phyloP scores from a whole-genome alignment of 1,284 basidiomycete species.

The Exobasidium rhododendri region DNA sequence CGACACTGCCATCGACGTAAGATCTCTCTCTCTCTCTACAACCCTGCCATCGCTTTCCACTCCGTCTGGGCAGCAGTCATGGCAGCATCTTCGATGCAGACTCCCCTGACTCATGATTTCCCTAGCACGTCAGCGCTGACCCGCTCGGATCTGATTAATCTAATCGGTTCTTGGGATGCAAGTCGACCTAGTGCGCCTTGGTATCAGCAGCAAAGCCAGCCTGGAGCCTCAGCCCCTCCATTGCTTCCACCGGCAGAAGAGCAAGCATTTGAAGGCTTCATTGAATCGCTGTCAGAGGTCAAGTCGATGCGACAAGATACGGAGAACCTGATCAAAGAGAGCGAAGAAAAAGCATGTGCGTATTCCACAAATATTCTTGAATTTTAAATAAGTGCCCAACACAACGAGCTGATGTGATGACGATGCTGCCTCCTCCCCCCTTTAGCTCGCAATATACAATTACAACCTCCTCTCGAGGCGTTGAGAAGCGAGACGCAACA shows the following conservation, averaged over 20 bases:
- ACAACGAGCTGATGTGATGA: slow-evolving; percentile 9
- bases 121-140: slow-evolving; percentile 30
- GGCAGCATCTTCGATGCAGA: not conserved
- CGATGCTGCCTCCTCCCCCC: not conserved
- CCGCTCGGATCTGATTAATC: slow-evolving; percentile 33
- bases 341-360: slow-evolving; percentile 31
- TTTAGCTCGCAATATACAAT: slow-evolving; percentile 26
- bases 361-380: no score
- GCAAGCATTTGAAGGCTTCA: slow-evolving; percentile 30
- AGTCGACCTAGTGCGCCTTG: not conserved
- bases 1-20: not conserved
- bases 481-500: slow-evolving; percentile 39
- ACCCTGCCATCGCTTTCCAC: not conserved
- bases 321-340: slow-evolving; percentile 25
- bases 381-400: no score
- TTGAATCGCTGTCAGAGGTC: slow-evolving; percentile 33
- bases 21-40: not conserved
- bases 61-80: not conserved
- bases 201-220: slow-evolving; percentile 4
- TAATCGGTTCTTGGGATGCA: slow-evolving; percentile 17
- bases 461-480: slow-evolving; percentile 34
- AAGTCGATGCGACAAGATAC: slow-evolving; percentile 26
- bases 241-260: not conserved
- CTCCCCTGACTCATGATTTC: slow-evolving; percentile 20
- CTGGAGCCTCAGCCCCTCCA: not conserved